Percentiles rank a stretch among this genome's conserved stretches.
Conservation (phyloP, 2,329 filamentous ascomycete species). For the Fusarium concolor region DNA sequence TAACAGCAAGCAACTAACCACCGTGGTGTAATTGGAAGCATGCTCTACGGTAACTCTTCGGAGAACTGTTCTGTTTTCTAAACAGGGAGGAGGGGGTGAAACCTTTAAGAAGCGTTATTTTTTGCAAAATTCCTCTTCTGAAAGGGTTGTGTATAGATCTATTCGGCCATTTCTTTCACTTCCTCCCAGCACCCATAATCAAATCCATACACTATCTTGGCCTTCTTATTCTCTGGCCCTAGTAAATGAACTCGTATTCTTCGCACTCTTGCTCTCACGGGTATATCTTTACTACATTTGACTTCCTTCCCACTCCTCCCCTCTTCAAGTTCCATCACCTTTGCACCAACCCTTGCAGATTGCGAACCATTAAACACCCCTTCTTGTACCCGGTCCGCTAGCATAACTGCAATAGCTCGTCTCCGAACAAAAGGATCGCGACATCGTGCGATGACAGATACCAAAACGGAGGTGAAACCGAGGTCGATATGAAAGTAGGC, state of each 20-base stretch:
- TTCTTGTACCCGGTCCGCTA: slow-evolving; percentile 21
- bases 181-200: slow-evolving; percentile 11
- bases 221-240: neutral
- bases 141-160: neutral
- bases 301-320: slow-evolving; percentile 7
- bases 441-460: slow-evolving; percentile 23
- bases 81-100: no score
- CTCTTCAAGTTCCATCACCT: slow-evolving; percentile 29
- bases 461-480: slow-evolving; percentile 14
- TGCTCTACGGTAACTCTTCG: no score
- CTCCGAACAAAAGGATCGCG: slow-evolving; percentile 19
- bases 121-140: no score
- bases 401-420: slow-evolving; percentile 17
- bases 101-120: no score
- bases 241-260: slow-evolving; percentile 14
- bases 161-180: slow-evolving; percentile 1
- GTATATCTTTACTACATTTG: slow-evolving; percentile 7
- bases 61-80: no score
- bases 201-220: slow-evolving; percentile 23
- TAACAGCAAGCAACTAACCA: no score
- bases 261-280: neutral
- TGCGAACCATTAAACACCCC: slow-evolving; percentile 12
- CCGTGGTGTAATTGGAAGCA: no score
- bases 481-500: slow-evolving; percentile 30
- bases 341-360: slow-evolving; percentile 18